Conservation (phyloP, 2,329 filamentous ascomycete species). For the Xylaria sp. region DNA sequence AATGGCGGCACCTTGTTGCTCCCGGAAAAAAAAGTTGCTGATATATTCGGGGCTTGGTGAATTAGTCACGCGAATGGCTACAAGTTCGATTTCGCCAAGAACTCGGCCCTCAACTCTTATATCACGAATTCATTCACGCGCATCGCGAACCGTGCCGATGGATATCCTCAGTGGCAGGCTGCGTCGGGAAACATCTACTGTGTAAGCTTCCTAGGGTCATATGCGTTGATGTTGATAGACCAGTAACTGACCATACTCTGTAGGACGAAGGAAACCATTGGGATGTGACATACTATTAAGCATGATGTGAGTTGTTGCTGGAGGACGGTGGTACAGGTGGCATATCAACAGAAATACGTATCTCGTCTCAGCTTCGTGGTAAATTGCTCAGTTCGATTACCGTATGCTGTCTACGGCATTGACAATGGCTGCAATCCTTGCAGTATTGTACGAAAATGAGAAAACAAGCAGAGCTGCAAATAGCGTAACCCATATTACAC, state of each 20-base stretch:
- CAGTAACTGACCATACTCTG: constrained; percentile 8
- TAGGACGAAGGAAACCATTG: constrained; percentile 38
- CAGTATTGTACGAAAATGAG: neutral
- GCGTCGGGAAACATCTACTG: constrained; percentile 37
- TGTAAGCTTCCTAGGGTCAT: constrained; percentile 17
- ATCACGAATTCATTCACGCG: constrained; percentile 32
- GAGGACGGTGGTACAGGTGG: neutral
- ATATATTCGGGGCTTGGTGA: neutral
- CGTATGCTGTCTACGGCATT: neutral
- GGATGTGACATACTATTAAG: constrained; percentile 36
- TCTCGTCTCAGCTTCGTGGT: neutral
- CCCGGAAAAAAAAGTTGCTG: constrained; percentile 7
- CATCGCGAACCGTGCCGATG: constrained; percentile 34
- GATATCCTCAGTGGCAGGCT: constrained; percentile 37
- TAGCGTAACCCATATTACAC: neutral
- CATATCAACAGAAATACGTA: neutral
- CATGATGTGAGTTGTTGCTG: neutral
- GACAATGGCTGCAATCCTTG: neutral
- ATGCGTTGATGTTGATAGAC: neutral
- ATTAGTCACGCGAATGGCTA: constrained; percentile 35
- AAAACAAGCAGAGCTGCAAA: neutral
- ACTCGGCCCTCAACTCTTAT: constrained; percentile 33
- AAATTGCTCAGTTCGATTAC: neutral
- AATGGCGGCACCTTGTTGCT: neutral
- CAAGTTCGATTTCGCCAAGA: constrained; percentile 37